Evolutionary conservation across 2,329 filamentous ascomycete species (phyloP).

Genomic region (Nemania sp.): DNA sequence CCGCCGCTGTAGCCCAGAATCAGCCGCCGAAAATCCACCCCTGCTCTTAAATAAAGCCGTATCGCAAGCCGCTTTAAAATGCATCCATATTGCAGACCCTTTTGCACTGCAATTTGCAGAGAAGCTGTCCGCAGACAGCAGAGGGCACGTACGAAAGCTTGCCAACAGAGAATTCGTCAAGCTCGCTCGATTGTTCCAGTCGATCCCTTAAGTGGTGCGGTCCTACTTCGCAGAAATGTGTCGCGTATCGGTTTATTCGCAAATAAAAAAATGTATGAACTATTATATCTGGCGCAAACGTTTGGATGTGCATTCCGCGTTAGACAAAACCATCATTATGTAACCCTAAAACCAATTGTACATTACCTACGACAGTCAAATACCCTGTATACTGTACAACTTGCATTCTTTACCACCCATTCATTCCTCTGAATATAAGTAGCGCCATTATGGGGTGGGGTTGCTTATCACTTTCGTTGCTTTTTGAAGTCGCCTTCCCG

Average conservation of each 20-base stretch:
- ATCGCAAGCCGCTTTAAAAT: constrained; percentile 62
- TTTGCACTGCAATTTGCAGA: constrained; percentile 54
- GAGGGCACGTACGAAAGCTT: constrained; percentile 20
- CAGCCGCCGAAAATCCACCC: constrained; percentile 65
- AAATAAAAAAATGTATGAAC: background rate
- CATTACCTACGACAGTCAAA: background rate
- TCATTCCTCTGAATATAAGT: background rate
- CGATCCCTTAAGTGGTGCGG: background rate
- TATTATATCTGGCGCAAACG: background rate
- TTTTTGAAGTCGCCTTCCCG: constrained; percentile 25
- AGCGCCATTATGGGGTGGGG: background rate
- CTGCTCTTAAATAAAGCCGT: constrained; percentile 61
- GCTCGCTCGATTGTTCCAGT: constrained; percentile 43
- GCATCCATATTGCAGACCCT: constrained; percentile 67
- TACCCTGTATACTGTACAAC: constrained; percentile 21
- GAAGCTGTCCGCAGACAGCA: constrained; percentile 39
- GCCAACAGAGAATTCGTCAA: constrained; percentile 28
- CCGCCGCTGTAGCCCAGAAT: constrained; percentile 68
- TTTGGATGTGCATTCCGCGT: background rate
- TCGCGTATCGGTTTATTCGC: background rate
- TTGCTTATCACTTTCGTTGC: constrained; percentile 13
- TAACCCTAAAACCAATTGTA: constrained; percentile 9
- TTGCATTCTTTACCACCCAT: background rate
- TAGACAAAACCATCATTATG: background rate
- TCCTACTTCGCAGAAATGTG: background rate